Evolutionary conservation across 2,329 filamentous ascomycete species (phyloP), one percentile per base, ranked within the genome.

Genomic region (Aspergillus sp.): DNA sequence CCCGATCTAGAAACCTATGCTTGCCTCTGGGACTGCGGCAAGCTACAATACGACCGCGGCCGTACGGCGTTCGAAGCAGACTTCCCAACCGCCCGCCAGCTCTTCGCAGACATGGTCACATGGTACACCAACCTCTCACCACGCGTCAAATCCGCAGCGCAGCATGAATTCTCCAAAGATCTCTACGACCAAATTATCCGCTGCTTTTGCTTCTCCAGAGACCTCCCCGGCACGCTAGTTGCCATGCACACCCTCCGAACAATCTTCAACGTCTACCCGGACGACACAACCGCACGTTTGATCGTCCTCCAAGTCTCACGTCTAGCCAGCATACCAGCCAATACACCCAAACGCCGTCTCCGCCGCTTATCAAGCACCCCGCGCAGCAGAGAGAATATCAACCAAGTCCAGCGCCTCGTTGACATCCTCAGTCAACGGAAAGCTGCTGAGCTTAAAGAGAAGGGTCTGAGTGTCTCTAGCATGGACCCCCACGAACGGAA

Each of bases 1-100:
- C 84, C 85, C 0, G 84, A 88, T 54, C 73, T 83, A 0, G 79
- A 84, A 65, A 88, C 85, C 1, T 88, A 85, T 61, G 77, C 81
- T 51, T 78, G 79, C 13, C 76, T 88, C 12, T 89, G 84, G 82
- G 71, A 76, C 53, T 73, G 72, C 33, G 72, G 66, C 25, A 73
- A 74, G 50, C 58, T 71, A 7, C 68, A 74, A 51, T 74, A 80
- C 44, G 73, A 75, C 44, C 75, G 64, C 9, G 64, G 75, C 47
- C 66, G 68, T 22, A 62, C 70, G 9, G 65, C 76, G 5, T 78
- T 78, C 51, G 60, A 71, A 44, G 59, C 67, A 1, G 67, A 67
- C 9, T 76, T 76, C 51, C 74, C 74, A 23, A 59, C 64, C 5
- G 69, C 69, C 7, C 70, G 74, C 27, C 54, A 57, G 10, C 60